Conservation (phyloP, 805 yeast species). For the Suhomyces canberraensis region DNA sequence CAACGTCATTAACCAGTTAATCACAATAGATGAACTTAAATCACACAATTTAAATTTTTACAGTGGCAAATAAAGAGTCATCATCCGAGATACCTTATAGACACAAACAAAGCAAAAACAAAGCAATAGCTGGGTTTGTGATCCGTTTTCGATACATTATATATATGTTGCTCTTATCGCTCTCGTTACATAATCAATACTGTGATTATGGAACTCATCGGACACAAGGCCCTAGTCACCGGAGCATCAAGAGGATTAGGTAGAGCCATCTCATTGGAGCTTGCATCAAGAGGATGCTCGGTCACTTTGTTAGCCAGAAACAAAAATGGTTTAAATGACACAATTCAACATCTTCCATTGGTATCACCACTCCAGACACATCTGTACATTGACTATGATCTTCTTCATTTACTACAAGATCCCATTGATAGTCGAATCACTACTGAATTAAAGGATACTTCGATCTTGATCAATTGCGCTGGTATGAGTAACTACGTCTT, state of each 20-base stretch:
- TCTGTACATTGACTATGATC: conserved; percentile 31
- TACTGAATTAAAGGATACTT: conserved; percentile 29
- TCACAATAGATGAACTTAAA: too few relatives aligned
- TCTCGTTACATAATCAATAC: too few relatives aligned
- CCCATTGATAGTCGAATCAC: conserved; percentile 7
- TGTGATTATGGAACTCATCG: conserved; percentile 10
- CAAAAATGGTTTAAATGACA: conserved; percentile 29
- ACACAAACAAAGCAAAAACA: too few relatives aligned
- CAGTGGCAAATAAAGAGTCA: too few relatives aligned
- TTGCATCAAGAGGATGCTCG: conserved; percentile 51
- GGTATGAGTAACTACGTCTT: conserved; percentile 61
- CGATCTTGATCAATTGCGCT: conserved; percentile 61
- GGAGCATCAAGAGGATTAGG: conserved; percentile 77
- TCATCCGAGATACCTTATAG: too few relatives aligned
- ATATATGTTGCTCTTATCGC: too few relatives aligned
- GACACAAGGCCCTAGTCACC: conserved; percentile 50
- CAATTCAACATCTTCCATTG: conserved; percentile 14
- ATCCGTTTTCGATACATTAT: too few relatives aligned
- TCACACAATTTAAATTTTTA: too few relatives aligned
- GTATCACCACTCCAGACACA: conserved; percentile 23
- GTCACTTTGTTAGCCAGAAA: conserved; percentile 53
- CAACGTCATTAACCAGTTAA: too few relatives aligned
- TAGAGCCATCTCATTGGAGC: conserved; percentile 45
- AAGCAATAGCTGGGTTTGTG: too few relatives aligned
- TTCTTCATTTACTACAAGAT: conserved; percentile 12